Percentiles rank a stretch among this genome's conserved stretches.
Evolutionary conservation across 1,284 basidiomycete genomes (phyloP).

Genomic region (Pyrrhoderma noxium): DNA sequence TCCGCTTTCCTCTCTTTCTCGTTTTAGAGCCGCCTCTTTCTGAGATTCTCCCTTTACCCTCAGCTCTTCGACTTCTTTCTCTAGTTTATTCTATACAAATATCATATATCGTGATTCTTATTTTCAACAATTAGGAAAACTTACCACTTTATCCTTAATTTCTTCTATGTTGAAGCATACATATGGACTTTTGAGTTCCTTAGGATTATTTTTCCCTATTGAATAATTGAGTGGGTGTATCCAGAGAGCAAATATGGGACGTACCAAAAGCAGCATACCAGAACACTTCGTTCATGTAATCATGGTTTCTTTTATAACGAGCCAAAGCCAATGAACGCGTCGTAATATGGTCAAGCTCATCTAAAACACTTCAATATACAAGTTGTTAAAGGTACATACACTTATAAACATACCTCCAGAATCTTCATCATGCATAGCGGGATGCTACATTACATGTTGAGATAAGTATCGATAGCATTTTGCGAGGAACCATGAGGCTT

Average conservation of each 20-base stretch:
- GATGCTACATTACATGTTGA: constrained; percentile 32
- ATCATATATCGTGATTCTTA: not conserved
- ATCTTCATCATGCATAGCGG: constrained; percentile 55
- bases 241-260: constrained; percentile 17
- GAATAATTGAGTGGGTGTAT: no score
- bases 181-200: constrained; percentile 39
- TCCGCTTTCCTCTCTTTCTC: not conserved
- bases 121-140: constrained; percentile 22
- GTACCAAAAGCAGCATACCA: constrained; percentile 59
- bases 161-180: constrained; percentile 54
- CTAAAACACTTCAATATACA: constrained; percentile 27
- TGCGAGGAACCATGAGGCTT: not conserved
- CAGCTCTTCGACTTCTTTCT: constrained; percentile 21
- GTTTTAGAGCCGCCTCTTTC: constrained; percentile 7
- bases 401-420: constrained; percentile 45
- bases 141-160: constrained; percentile 51
- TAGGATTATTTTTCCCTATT: constrained; percentile 25
- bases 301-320: constrained; percentile 72
- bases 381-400: constrained; percentile 1
- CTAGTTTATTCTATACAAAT: constrained; percentile 17
- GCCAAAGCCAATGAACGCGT: constrained; percentile 61
- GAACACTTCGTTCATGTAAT: constrained; percentile 76
- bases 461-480: constrained; percentile 12
- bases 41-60: constrained; percentile 19
- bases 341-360: constrained; percentile 66